Evolutionary conservation across 2,329 filamentous ascomycete genomes (phyloP).

Genomic region (Akanthomyces dipterigenus): DNA sequence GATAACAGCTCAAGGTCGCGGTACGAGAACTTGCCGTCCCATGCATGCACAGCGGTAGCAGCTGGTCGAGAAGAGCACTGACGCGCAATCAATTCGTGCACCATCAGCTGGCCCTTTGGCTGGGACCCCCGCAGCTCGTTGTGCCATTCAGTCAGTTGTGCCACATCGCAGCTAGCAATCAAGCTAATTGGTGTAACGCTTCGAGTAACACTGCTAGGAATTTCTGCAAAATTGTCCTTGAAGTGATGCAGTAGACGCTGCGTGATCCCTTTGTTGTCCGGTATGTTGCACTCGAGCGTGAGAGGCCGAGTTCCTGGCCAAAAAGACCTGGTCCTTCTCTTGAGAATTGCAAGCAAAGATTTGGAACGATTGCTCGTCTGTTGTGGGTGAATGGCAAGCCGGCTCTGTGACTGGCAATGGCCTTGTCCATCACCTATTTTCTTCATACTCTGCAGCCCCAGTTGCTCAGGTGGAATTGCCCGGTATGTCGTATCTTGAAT

Average conservation of each 20-base stretch:
- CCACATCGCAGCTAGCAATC: slow-evolving; percentile 3
- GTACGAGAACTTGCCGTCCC: slow-evolving; percentile 37
- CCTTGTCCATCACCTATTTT: not conserved
- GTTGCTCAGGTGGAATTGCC: slow-evolving; percentile 22
- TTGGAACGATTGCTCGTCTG: not conserved
- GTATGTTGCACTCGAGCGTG: slow-evolving; percentile 6
- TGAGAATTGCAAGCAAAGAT: not conserved
- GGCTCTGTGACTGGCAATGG: slow-evolving; percentile 20
- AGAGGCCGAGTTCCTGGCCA: slow-evolving; percentile 15
- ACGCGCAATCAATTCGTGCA: slow-evolving; percentile 34
- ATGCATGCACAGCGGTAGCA: slow-evolving; percentile 14
- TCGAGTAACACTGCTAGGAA: not conserved
- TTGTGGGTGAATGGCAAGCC: slow-evolving; percentile 23
- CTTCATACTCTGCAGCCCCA: slow-evolving; percentile 25
- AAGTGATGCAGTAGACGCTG: not conserved
- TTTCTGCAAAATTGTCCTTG: not conserved
- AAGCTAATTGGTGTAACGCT: not conserved
- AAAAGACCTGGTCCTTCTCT: not conserved
- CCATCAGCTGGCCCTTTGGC: slow-evolving; percentile 19
- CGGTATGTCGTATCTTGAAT: slow-evolving; percentile 18
- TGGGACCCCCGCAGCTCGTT: slow-evolving; percentile 9
- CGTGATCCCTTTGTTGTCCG: not conserved
- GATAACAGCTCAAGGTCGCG: slow-evolving; percentile 23
- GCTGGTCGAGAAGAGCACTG: slow-evolving; percentile 15
- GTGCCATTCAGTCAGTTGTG: slow-evolving; percentile 9